phyloP scores from a whole-genome alignment of 179 eudicot species.

The Vitellaria paradoxa region DNA sequence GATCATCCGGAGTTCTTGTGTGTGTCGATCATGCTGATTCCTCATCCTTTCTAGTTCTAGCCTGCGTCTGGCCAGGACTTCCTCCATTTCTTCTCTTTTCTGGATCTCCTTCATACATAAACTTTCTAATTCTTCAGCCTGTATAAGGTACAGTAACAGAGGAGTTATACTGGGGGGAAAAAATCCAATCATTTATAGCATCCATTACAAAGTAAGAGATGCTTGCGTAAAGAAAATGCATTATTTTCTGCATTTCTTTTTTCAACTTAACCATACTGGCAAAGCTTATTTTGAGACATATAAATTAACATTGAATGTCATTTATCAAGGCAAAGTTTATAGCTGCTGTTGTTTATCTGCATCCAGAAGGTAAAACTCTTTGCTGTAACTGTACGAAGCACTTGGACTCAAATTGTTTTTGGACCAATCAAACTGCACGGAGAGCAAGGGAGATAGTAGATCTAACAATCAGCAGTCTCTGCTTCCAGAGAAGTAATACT shows the following conservation, averaged over 20 bases:
- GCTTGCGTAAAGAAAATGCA: background rate
- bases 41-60: slow-evolving; percentile 54
- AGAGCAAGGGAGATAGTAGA: background rate
- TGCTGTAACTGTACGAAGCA: background rate
- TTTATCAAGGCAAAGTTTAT: background rate
- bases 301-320: background rate
- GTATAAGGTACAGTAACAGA: slow-evolving; percentile 10
- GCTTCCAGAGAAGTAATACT: background rate
- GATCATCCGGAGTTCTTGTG: slow-evolving; percentile 43
- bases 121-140: slow-evolving; percentile 64
- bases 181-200: background rate
- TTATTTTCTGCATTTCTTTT: background rate
- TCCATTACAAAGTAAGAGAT: background rate
- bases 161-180: background rate
- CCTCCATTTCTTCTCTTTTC: slow-evolving; percentile 49
- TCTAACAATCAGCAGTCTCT: background rate
- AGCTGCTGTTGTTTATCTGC: background rate
- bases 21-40: slow-evolving; percentile 33
- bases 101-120: slow-evolving; percentile 43
- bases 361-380: background rate
- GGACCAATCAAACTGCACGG: background rate
- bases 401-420: background rate
- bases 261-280: too few species aligned
- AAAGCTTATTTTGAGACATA: too few species aligned
- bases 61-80: slow-evolving; percentile 34